Conservation (phyloP, 176 grass and related monocot genomes). For the Secale cereale region DNA sequence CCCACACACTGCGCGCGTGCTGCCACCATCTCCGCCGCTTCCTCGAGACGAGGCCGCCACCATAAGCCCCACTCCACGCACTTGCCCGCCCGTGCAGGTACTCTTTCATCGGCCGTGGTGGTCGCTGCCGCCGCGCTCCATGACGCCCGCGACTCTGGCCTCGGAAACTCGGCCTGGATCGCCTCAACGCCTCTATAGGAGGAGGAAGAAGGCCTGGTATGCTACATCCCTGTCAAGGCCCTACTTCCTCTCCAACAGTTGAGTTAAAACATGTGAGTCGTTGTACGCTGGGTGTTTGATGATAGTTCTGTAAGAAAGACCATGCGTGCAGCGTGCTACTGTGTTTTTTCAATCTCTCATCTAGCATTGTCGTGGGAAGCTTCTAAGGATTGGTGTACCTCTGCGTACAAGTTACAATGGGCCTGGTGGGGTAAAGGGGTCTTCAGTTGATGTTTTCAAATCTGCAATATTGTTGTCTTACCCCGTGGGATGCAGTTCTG, state of each 20-base stretch:
- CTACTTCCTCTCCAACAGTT: conserved; percentile 80
- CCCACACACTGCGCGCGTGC: too few relatives aligned
- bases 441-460: too few relatives aligned
- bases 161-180: conserved; percentile 42
- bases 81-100: neutral
- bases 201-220: too few relatives aligned
- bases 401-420: too few relatives aligned
- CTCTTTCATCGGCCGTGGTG: conserved; percentile 29
- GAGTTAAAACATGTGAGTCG: neutral
- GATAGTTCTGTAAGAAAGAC: neutral
- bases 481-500: too few relatives aligned
- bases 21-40: too few relatives aligned
- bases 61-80: neutral
- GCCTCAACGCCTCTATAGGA: too few relatives aligned
- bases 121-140: conserved; percentile 15
- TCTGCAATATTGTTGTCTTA: too few relatives aligned
- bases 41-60: neutral
- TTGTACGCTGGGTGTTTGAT: conserved; percentile 29
- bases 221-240: too few relatives aligned
- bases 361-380: neutral
- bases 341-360: neutral
- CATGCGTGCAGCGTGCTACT: neutral
- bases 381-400: too few relatives aligned
- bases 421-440: too few relatives aligned
- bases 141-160: conserved; percentile 18